phyloP scores from a whole-genome alignment of 2,329 filamentous ascomycete species.

The Huntiella bhutanensis region DNA sequence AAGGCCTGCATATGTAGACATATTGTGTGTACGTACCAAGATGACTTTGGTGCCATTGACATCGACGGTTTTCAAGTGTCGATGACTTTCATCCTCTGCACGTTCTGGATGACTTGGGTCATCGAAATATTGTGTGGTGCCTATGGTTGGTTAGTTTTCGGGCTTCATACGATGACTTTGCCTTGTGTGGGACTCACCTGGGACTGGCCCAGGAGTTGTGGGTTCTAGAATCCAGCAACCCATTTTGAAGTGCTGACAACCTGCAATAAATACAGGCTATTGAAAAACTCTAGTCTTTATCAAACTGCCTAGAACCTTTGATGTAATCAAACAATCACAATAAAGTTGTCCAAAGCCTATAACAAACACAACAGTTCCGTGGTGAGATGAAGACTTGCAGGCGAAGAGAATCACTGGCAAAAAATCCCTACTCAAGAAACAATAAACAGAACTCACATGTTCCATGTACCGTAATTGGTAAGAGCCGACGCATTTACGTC shows the following conservation, averaged over 20 bases:
- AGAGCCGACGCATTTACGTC: no score
- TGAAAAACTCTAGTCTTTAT: not conserved
- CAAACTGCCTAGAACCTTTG: no score
- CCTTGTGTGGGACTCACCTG: conserved; percentile 33
- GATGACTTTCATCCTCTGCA: conserved; percentile 20
- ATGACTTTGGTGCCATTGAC: conserved; percentile 52
- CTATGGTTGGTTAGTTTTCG: conserved; percentile 18
- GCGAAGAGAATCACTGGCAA: no score
- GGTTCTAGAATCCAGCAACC: conserved; percentile 54
- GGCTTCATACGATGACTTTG: not conserved
- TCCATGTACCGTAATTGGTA: no score
- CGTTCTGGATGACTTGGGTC: conserved; percentile 31
- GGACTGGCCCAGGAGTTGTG: conserved; percentile 46
- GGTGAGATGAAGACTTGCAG: no score
- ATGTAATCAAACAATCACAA: no score
- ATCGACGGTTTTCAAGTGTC: conserved; percentile 48
- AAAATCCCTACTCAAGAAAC: no score
- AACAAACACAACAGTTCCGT: no score
- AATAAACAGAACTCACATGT: no score
- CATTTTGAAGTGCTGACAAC: conserved; percentile 15
- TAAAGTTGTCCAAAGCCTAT: no score
- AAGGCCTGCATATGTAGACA: not conserved
- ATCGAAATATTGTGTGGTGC: conserved; percentile 46
- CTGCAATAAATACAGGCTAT: not conserved
- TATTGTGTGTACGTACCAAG: conserved; percentile 32